Evolutionary conservation across 1,284 basidiomycete genomes (phyloP), one percentile per base, ranked within the genome.

Genomic region (Hemileia vastatrix): DNA sequence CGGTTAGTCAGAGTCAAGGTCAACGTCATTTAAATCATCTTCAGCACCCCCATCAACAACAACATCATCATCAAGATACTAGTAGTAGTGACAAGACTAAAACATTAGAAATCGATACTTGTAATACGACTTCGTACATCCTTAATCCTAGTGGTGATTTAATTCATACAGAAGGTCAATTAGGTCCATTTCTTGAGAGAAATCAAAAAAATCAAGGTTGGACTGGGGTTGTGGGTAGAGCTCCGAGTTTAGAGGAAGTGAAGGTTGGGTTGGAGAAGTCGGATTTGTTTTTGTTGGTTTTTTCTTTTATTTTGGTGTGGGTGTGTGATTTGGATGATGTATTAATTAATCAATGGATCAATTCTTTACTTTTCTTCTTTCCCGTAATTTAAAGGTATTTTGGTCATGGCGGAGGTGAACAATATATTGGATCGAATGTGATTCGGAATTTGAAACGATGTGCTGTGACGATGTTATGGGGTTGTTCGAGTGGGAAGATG

Each of bases 381-480:
- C 31, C 1, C 5, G 36, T 15, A 9, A 3, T 2, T 57, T 18
- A 4, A 70, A 93, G 90, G 21, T 98, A 97, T 78, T 96, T 97
- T 72, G 94, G 94, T 6, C 94, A 99, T 72, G 90, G 91, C 1
- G 93, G 94, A 8, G 94, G 84, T 1, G 93, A 97, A 74, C 91
- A 96, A 72, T 99, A 94, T 72, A 82, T 91, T 9, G 85, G 89
- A 3, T 88, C 89, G 1, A 85, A 87, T 73, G 87, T 87, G 69
- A 83, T 97, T 58, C 82, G 89, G 18, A 82, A 86, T 66, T 80
- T 98, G 21, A 81, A 82, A 2, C 81, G 81, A 18, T 98, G 94
- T 73, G 92, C 94, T 1, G 86, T 86, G 8, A 86, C 90, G 0
- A 95, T 99, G 91, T 83, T 99, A 6, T 99, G 93, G 94, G 94